Evolutionary conservation across 495 filamentous ascomycete species (phyloP).

Genomic region (Penicillium waksmanii): DNA sequence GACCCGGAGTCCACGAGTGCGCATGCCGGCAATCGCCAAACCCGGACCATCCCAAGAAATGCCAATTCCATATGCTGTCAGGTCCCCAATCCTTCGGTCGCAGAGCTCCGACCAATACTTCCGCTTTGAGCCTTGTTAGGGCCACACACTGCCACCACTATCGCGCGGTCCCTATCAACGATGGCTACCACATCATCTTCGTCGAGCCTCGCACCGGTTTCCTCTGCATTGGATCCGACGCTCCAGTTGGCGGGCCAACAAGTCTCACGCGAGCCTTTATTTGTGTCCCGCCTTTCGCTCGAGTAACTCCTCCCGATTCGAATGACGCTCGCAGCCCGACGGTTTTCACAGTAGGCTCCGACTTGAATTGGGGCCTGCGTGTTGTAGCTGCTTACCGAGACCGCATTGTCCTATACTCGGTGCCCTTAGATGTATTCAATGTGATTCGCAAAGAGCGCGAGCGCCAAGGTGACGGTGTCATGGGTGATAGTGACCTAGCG

Average conservation of each 20-base stretch:
- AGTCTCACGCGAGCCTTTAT: slow-evolving; percentile 50
- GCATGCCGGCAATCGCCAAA: slow-evolving; percentile 34
- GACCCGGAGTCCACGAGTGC: slow-evolving; percentile 45
- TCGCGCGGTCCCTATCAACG: slow-evolving; percentile 68
- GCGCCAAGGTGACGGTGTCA: slow-evolving; percentile 35
- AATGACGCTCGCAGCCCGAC: slow-evolving; percentile 47
- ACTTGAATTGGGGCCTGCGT: slow-evolving; percentile 63
- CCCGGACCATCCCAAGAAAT: slow-evolving; percentile 30
- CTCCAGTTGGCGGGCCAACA: slow-evolving; percentile 58
- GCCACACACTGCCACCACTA: slow-evolving; percentile 64
- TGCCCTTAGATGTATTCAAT: slow-evolving; percentile 65
- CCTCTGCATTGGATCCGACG: slow-evolving; percentile 70
- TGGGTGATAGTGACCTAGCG: slow-evolving; percentile 41
- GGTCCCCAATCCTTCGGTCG: slow-evolving; percentile 34
- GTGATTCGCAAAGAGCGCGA: slow-evolving; percentile 45
- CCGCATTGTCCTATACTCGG: slow-evolving; percentile 60
- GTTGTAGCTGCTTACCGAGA: slow-evolving; percentile 64
- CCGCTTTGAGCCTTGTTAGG: slow-evolving; percentile 37
- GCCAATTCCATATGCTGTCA: slow-evolving; percentile 37
- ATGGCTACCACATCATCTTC: slow-evolving; percentile 72
- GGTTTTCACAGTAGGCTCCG: slow-evolving; percentile 61
- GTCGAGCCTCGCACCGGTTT: slow-evolving; percentile 62
- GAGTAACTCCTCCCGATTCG: slow-evolving; percentile 36
- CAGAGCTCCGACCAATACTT: slow-evolving; percentile 28
- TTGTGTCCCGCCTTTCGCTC: slow-evolving; percentile 39